Conservation (phyloP, 768 basidiomycete genomes). For the Phanerochaete sordida region DNA sequence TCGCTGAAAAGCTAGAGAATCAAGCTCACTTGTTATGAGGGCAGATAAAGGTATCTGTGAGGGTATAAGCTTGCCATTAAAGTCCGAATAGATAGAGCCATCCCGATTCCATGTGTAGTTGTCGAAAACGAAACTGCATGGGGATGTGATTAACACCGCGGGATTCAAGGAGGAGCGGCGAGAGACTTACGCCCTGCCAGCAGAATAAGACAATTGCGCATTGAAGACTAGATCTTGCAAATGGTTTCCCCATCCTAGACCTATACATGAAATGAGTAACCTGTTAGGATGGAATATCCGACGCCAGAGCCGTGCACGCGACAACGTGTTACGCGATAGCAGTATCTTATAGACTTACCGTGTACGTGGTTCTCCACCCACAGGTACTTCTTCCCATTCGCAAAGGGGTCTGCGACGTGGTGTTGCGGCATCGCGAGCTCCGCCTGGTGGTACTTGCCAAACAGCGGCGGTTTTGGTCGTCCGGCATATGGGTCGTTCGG, state of each 20-base stretch:
- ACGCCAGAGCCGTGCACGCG: neutral
- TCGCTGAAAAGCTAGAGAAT: neutral
- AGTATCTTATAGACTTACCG: constrained; percentile 24
- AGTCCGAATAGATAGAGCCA: constrained; percentile 34
- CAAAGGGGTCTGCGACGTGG: constrained; percentile 27
- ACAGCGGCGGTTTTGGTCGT: constrained; percentile 23
- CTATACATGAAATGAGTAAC: constrained; percentile 15
- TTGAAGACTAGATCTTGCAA: constrained; percentile 36
- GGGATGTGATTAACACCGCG: neutral
- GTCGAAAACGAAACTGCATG: constrained; percentile 43
- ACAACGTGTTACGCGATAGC: neutral
- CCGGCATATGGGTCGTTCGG: neutral
- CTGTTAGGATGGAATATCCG: neutral
- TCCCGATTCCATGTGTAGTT: constrained; percentile 52
- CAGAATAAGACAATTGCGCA: constrained; percentile 29
- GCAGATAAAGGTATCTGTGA: constrained; percentile 52
- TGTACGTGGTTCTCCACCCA: constrained; percentile 48
- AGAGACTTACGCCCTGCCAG: constrained; percentile 33
- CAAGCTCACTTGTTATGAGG: constrained; percentile 42
- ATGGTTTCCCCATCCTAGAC: constrained; percentile 37
- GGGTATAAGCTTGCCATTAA: constrained; percentile 47
- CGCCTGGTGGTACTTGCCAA: constrained; percentile 21
- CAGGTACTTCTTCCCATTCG: constrained; percentile 42
- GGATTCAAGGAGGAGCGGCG: neutral
- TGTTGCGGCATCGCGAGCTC: constrained; percentile 30